Evolutionary conservation across 2,329 filamentous ascomycete species (phyloP), one percentile per base, ranked within the genome.

Genomic region (Orbilia oligospora): DNA sequence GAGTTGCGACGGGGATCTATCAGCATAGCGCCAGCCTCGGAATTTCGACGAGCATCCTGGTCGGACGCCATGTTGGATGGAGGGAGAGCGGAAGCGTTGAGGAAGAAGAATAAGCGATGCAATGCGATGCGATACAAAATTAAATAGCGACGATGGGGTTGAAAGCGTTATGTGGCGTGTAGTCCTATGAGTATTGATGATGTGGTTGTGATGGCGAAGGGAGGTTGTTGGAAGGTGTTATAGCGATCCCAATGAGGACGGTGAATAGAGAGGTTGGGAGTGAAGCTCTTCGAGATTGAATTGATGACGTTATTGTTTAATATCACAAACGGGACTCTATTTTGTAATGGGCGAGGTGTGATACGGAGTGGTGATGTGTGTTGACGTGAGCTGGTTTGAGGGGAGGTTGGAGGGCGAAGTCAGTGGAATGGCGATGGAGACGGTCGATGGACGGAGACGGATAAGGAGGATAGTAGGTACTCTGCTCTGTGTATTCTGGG

Each of bases 21-120:
- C 38, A 78, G 55, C 36, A 53, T 86, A 83, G 92, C 77, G 84
- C 84, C 70, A 83, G 82, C 55, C 84, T 83, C 68, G 84, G 85
- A 71, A 84, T 84, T 67, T 51, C 71, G 70, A 38, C 76, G 70
- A 49, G 49, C 73, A 63, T 71, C 56, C 49, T 70, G 55, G 12
- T 63, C 69, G 27, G 76, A 71, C 16, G 86, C 83, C 86, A 87
- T 87, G 69, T 71, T 49, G 55, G 53, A 38, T 49, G 83, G 49
- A 16, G 38, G 12, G 38, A 4, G 38, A 14, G 38, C 5, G 12
- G 38, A 3, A 16, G 12, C 12, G 38, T n/a, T 1, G 44, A 36
- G 33, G 51, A 38, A 67, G 16, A n/a, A n/a, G n/a, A n/a, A n/a
- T n/a, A n/a, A n/a, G n/a, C n/a, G n/a, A n/a, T n/a, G n/a, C n/a